Evolutionary conservation across 179 eudicot genomes (phyloP).

Genomic region (Heliamphora pulchella): DNA sequence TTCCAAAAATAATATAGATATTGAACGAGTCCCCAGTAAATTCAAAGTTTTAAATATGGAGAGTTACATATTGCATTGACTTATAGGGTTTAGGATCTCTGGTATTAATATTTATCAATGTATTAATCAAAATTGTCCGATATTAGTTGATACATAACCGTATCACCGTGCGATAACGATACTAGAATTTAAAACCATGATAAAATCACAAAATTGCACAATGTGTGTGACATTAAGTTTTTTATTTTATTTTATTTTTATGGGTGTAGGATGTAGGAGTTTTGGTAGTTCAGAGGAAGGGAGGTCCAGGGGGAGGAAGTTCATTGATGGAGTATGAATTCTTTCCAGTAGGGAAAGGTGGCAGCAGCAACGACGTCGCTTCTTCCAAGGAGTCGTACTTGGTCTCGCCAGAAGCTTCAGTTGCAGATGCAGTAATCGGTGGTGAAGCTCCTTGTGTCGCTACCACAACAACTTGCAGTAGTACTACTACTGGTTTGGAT

Average conservation of each 20-base stretch:
- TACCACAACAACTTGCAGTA: conserved; percentile 19
- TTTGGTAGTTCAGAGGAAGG: conserved; percentile 43
- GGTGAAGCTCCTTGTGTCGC: conserved; percentile 25
- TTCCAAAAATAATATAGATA: too few species aligned
- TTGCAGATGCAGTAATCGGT: background rate
- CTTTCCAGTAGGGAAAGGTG: conserved; percentile 32
- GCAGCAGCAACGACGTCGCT: conserved; percentile 2
- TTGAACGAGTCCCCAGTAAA: too few species aligned
- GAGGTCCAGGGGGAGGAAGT: conserved; percentile 15
- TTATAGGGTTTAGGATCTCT: too few species aligned
- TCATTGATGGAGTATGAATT: conserved; percentile 58
- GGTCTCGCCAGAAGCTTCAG: conserved; percentile 21
- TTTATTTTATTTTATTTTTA: background rate
- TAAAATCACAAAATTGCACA: too few species aligned
- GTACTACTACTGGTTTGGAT: conserved; percentile 7
- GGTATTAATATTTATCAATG: too few species aligned
- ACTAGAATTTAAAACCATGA: too few species aligned
- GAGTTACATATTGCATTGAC: too few species aligned
- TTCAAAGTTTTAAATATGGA: too few species aligned
- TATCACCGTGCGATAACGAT: too few species aligned
- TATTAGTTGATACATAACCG: too few species aligned
- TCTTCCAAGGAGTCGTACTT: conserved; percentile 17
- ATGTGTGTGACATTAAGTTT: too few species aligned
- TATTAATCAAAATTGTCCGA: too few species aligned
- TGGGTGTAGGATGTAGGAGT: conserved; percentile 23